phyloP scores from a whole-genome alignment of 805 yeast genomes.

The Kuraishia capsulata region DNA sequence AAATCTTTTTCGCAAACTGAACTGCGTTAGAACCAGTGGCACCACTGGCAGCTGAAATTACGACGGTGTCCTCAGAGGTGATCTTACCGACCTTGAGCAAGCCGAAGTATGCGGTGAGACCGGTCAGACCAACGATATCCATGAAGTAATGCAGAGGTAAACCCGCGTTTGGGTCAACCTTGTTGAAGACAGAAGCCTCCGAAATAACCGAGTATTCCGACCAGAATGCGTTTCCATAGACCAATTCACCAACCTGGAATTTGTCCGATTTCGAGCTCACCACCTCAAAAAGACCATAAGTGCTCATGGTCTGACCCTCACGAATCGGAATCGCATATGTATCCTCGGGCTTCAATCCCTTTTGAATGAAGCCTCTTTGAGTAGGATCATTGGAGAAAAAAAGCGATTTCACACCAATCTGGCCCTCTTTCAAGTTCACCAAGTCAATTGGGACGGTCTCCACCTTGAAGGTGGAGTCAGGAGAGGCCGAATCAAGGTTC shows the following conservation, averaged over 20 bases:
- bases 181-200: slow-evolving; percentile 17
- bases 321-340: slow-evolving; percentile 28
- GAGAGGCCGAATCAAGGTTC: slow-evolving; percentile 5
- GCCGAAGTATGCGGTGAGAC: slow-evolving; percentile 54
- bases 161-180: slow-evolving; percentile 16
- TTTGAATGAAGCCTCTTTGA: slow-evolving; percentile 47
- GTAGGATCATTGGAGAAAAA: slow-evolving; percentile 54
- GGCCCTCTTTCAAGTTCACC: slow-evolving; percentile 7
- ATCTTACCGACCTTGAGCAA: slow-evolving; percentile 40
- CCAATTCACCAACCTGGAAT: slow-evolving; percentile 33
- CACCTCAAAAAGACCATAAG: slow-evolving; percentile 40
- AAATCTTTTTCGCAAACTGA: slow-evolving; percentile 44
- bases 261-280: slow-evolving; percentile 33
- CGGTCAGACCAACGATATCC: slow-evolving; percentile 45
- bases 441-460: slow-evolving; percentile 2
- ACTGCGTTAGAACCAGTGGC: slow-evolving; percentile 60
- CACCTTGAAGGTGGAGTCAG: slow-evolving; percentile 10
- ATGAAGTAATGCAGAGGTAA: slow-evolving; percentile 34
- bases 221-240: slow-evolving; percentile 36
- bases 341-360: slow-evolving; percentile 20
- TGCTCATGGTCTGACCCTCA: slow-evolving; percentile 34
- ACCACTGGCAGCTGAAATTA: slow-evolving; percentile 62
- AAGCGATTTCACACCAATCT: slow-evolving; percentile 33
- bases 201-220: slow-evolving; percentile 31
- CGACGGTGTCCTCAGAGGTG: slow-evolving; percentile 32